Conservation (phyloP, 306 rosid species). For the Potentilla sterilis region DNA sequence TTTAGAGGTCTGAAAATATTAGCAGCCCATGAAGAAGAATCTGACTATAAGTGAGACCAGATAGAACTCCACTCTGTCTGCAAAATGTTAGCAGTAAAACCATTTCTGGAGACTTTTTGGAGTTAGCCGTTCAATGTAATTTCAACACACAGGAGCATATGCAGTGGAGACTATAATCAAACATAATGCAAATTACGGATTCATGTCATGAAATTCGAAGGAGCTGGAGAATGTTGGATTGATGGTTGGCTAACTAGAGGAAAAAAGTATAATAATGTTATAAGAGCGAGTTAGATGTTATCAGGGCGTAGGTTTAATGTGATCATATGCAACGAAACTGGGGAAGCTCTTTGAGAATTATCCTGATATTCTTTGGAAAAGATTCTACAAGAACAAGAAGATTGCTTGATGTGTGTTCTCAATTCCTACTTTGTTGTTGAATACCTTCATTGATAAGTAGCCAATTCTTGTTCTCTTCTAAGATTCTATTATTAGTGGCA, state of each 20-base stretch:
- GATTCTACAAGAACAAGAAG: conserved; percentile 7
- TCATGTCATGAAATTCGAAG: neutral
- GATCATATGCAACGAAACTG: neutral
- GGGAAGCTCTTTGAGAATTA: neutral
- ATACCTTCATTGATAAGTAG: neutral
- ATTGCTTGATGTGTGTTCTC: neutral
- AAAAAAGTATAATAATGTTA: neutral
- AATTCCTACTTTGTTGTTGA: conserved; percentile 3
- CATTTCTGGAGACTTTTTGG: neutral
- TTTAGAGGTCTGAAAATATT: neutral
- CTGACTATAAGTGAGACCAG: neutral
- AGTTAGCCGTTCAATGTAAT: neutral
- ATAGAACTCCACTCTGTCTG: neutral
- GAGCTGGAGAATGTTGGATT: neutral
- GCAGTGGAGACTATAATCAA: neutral
- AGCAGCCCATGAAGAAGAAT: conserved; percentile 7
- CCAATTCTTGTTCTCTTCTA: neutral
- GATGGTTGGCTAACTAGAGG: neutral
- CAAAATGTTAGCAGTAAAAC: neutral
- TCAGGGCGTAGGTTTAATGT: neutral
- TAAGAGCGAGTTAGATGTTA: neutral
- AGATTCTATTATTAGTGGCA: neutral
- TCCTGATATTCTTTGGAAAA: neutral
- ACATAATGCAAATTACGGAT: neutral
- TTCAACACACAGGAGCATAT: neutral